Evolutionary conservation across 1,284 basidiomycete genomes (phyloP), one percentile per base, ranked within the genome.

Genomic region (Naganishia albida): DNA sequence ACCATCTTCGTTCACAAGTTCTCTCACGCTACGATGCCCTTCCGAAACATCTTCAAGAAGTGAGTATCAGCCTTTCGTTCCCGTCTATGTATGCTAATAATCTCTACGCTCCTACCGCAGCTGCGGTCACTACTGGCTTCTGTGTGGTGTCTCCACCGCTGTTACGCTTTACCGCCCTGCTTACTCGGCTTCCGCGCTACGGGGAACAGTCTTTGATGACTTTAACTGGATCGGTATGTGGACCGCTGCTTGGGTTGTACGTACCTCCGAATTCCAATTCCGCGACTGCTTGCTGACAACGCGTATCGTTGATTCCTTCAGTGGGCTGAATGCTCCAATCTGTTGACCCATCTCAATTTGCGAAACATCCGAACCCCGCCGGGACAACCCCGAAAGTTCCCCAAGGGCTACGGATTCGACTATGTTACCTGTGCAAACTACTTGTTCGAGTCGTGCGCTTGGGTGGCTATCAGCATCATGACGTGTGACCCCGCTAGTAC

Each of bases 1-100:
- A 95, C 96, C 1, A 71, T 95, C 12, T 97, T 95, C 74, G 86
- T 96, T 1, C 94, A 97, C 77, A 88, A 91, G 20, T 99, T 99
- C 83, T 96, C 93, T 39, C 87, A 93, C 78, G 89, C 87, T 1
- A 97, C 95, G 0, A 96, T 99, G 88, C 96, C 95, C 0, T 80
- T 90, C 65, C 78, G 79, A 68, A 93, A 93, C 75, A 85, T 99
- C 51, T 89, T 94, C 82, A 90, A 89, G 77, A 99, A 99, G 91
- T 94, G 65, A 51, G 84, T 79, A 20, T 3, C 16, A 23, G 20
- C 52, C 7, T 51, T 12, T 30, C 40, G 13, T 63, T 39, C 16
- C 43, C 55, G 25, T 46, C 25, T 30, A 7, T 23, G 4, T 16
- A 6, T n/a, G 12, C 26, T 16, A 20, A 30, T 62, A n/a, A 25